Conservation (phyloP, 106 monocot genomes). For the Phalaenopsis aphrodite region DNA sequence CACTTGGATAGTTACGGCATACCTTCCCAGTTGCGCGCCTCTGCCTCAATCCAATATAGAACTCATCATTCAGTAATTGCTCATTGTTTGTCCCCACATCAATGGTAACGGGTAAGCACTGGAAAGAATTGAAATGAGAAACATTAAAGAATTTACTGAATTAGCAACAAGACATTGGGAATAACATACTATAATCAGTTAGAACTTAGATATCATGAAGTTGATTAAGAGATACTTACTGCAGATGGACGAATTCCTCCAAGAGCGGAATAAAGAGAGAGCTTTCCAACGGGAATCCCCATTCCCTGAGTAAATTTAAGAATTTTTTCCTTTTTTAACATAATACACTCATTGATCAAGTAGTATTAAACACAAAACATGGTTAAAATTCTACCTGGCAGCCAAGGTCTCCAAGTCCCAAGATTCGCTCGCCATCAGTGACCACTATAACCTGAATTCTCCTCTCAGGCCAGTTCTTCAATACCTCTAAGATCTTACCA, state of each 20-base stretch:
- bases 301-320: constrained; percentile 16
- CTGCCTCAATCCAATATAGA: constrained; percentile 24
- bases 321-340: neutral
- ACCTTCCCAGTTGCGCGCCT: constrained; percentile 24
- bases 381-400: constrained; percentile 1
- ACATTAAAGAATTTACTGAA: neutral
- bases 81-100: constrained; percentile 30
- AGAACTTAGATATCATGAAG: neutral
- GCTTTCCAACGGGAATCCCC: constrained; percentile 29
- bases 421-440: constrained; percentile 29
- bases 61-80: constrained; percentile 19
- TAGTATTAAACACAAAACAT: neutral
- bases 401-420: constrained; percentile 30
- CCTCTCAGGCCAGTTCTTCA: constrained; percentile 34
- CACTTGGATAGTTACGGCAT: neutral
- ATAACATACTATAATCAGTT: neutral
- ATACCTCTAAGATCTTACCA: constrained; percentile 24
- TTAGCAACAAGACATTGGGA: neutral
- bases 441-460: constrained; percentile 28
- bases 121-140: neutral
- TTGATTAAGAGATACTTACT: constrained; percentile 8
- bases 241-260: constrained; percentile 27
- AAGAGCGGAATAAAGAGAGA: constrained; percentile 20
- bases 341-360: neutral
- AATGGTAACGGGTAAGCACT: constrained; percentile 26